Evolutionary conservation across 805 yeast species (phyloP), one percentile per base, ranked within the genome.

Genomic region (Kodamaea restingae): DNA sequence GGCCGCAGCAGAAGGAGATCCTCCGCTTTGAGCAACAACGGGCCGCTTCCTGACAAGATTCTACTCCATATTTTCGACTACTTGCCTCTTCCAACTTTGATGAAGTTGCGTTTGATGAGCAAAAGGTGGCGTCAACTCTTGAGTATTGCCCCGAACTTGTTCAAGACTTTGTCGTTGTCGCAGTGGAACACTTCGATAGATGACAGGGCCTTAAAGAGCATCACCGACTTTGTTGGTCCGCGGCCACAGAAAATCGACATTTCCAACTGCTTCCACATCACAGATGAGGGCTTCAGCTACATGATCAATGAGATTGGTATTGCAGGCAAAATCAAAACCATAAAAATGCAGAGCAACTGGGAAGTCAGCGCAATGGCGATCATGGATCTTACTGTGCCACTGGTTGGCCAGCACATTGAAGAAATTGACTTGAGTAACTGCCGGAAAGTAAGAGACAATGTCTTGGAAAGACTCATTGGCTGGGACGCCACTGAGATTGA

Each of bases 351-450:
- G 44, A 77, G 84, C 11, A 81, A 76, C 35, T 84, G 91, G 91
- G 86, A 81, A 48, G 78, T 84, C 7, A 75, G 81, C 43, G 86
- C 88, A 2, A 80, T 82, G 86, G 84, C 90, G 2, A 81, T 84
- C 21, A 81, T 84, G 88, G 91, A 84, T 55, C 58, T 84, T 30
- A 74, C 87, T 1, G 79, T 75, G 1, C 81, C 82, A 0, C 70
- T 75, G 48, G 78, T 82, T 22, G 88, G 88, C 7, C 64, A 69
- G 24, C 60, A 71, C 45, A 60, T 84, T 27, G 76, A 70, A 39
- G 79, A 75, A 38, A 63, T 84, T 15, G 88, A 84, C 55, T 63
- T 84, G 31, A 73, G 85, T 7, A 83, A 84, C 56, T 84, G 91
- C 49, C 64, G 88, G 15, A 81, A 80, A 48, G 87, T 84, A 1